Evolutionary conservation across 192 early-diverging fungal genomes (phyloP).

Genomic region (Linnemannia zychae): DNA sequence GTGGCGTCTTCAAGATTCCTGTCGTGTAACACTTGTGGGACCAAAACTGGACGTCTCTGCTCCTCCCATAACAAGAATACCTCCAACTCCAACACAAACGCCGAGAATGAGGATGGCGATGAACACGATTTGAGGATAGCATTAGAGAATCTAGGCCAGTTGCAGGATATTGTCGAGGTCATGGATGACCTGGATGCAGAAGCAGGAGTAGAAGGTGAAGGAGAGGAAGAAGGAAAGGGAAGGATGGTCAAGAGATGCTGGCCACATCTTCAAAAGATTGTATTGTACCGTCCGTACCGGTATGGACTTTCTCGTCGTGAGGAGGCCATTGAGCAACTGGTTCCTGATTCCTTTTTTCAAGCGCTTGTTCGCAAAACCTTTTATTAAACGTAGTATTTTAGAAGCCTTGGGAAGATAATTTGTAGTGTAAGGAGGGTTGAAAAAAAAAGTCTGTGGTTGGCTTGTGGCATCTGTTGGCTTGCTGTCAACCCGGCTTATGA

Average conservation of each 20-base stretch:
- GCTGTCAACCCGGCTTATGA: too few relatives aligned
- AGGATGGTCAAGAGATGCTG: neutral
- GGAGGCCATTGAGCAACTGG: neutral
- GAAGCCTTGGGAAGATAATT: too few relatives aligned
- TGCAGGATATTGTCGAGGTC: neutral
- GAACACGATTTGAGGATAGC: neutral
- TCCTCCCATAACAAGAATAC: too few relatives aligned
- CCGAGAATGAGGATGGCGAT: neutral
- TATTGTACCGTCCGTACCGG: neutral
- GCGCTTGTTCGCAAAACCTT: neutral
- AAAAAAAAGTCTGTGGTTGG: neutral
- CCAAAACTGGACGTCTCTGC: neutral
- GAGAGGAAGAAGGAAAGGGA: too few relatives aligned
- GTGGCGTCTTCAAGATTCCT: neutral
- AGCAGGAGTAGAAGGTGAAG: neutral
- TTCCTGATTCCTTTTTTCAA: neutral
- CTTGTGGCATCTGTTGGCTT: too few relatives aligned
- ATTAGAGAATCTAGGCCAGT: neutral
- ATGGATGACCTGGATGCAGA: neutral
- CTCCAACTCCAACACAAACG: too few relatives aligned
- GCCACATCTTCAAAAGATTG: conserved; percentile 4
- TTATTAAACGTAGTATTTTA: neutral
- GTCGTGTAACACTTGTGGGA: neutral
- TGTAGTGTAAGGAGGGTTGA: neutral
- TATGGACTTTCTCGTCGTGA: neutral